Percentiles rank a stretch among this genome's conserved stretches.
Conservation (phyloP, 305 asterid genomes). For the Rubia occidens region DNA sequence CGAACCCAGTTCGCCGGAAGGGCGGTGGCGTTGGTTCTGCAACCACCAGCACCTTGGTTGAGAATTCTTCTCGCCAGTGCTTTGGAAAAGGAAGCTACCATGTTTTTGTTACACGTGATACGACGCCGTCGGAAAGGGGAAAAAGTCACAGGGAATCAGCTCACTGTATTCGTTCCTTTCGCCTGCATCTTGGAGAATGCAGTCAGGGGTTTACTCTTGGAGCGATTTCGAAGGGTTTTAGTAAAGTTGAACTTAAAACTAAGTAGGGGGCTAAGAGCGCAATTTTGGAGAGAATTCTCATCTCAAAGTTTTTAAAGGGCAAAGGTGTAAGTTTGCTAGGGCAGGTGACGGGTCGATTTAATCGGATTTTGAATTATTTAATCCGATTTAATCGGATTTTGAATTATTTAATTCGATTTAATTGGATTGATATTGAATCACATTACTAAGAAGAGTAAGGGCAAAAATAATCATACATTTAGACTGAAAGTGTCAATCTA, state of each 20-base stretch:
- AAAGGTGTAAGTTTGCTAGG: too few relatives aligned
- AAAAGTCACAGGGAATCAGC: not conserved
- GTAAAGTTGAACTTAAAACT: not conserved
- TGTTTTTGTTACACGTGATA: slow-evolving; percentile 16
- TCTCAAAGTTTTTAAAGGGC: too few relatives aligned
- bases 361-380: too few relatives aligned
- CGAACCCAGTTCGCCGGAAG: slow-evolving; percentile 24
- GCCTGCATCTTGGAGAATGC: slow-evolving; percentile 3
- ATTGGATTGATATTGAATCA: too few relatives aligned
- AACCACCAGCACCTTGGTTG: slow-evolving; percentile 20
- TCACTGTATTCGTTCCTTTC: not conserved
- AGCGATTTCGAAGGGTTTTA: not conserved
- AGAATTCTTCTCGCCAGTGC: slow-evolving; percentile 37
- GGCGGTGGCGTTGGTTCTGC: slow-evolving; percentile 14
- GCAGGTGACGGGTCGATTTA: too few relatives aligned
- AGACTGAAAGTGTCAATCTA: too few relatives aligned
- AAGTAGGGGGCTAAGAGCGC: not conserved
- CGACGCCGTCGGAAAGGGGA: not conserved
- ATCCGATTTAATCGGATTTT: too few relatives aligned
- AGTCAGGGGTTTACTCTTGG: not conserved
- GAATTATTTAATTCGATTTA: too few relatives aligned
- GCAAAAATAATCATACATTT: too few relatives aligned
- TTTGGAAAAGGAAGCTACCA: slow-evolving; percentile 46
- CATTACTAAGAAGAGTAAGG: too few relatives aligned
- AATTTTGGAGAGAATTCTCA: not conserved